A percentile compares a stretch with the other conserved stretches of the same genome.
Conservation (phyloP, 257 asterid genomes). For the Voacanga thouarsii region DNA sequence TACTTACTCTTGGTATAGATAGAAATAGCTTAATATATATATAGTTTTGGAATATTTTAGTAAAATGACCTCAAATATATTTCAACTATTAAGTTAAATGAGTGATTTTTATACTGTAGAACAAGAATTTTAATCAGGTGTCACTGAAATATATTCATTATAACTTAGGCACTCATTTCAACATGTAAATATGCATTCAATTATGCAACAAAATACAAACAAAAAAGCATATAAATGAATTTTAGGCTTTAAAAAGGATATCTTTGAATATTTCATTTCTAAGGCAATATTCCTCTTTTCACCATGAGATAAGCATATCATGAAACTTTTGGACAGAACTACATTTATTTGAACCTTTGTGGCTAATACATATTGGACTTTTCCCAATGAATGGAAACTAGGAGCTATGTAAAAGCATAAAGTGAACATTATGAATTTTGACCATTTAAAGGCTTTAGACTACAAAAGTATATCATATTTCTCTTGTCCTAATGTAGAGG, state of each 20-base stretch:
- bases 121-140: no score
- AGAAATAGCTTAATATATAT: no score
- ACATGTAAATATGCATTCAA: no score
- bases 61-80: no score
- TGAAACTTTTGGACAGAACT: background rate
- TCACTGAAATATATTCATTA: no score
- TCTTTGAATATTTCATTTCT: background rate
- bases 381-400: background rate
- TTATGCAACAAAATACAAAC: background rate
- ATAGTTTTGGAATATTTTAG: no score
- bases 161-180: no score
- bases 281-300: background rate
- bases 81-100: no score
- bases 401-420: background rate
- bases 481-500: background rate
- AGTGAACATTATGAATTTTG: background rate
- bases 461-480: background rate
- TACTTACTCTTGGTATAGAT: background rate
- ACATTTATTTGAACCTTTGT: background rate
- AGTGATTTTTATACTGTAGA: no score
- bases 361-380: background rate
- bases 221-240: background rate
- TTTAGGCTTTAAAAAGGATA: background rate
- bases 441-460: background rate
- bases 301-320: background rate